phyloP scores from a whole-genome alignment of 495 filamentous ascomycete genomes.

The Podospora sp. region DNA sequence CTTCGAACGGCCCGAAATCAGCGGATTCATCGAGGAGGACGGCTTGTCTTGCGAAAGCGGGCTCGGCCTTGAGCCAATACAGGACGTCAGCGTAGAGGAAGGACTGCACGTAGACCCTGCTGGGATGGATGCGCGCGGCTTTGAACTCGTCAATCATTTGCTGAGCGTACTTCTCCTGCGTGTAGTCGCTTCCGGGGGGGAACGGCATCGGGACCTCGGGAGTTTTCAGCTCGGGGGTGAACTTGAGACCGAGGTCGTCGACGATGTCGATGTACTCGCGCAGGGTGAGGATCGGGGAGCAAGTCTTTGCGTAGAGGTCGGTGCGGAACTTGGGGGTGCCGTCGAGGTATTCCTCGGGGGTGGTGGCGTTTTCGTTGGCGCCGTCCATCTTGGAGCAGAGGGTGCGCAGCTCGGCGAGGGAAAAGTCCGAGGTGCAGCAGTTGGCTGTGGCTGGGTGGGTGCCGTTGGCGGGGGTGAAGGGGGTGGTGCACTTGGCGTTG shows the following conservation, averaged over 20 bases:
- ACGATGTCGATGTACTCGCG: slow-evolving; percentile 57
- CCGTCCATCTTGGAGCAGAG: slow-evolving; percentile 67
- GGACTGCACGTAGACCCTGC: slow-evolving; percentile 60
- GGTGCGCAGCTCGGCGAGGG: slow-evolving; percentile 58
- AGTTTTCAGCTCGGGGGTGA: slow-evolving; percentile 65
- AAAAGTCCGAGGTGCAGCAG: slow-evolving; percentile 68
- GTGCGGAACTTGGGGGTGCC: slow-evolving; percentile 60
- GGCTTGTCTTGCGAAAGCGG: slow-evolving; percentile 58
- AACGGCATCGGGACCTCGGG: slow-evolving; percentile 64
- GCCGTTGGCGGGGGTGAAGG: slow-evolving; percentile 54
- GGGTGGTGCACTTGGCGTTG: slow-evolving; percentile 61
- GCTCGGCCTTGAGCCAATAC: slow-evolving; percentile 63
- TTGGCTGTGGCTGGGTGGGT: slow-evolving; percentile 49
- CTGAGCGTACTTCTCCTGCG: slow-evolving; percentile 58
- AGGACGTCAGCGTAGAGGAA: slow-evolving; percentile 62
- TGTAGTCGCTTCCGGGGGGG: slow-evolving; percentile 53
- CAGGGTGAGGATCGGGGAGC: slow-evolving; percentile 55
- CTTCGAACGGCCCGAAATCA: slow-evolving; percentile 48
- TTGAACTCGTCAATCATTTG: slow-evolving; percentile 63
- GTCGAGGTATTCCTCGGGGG: slow-evolving; percentile 53
- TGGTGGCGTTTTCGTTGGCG: slow-evolving; percentile 55
- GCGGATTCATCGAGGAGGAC: slow-evolving; percentile 60
- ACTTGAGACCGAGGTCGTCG: slow-evolving; percentile 53
- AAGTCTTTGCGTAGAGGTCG: slow-evolving; percentile 57
- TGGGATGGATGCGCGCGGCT: slow-evolving; percentile 51